A percentile compares a stretch with the other conserved stretches of the same genome.
phyloP scores from a whole-genome alignment of 306 rosid genomes.

The Carpinus viminea region DNA sequence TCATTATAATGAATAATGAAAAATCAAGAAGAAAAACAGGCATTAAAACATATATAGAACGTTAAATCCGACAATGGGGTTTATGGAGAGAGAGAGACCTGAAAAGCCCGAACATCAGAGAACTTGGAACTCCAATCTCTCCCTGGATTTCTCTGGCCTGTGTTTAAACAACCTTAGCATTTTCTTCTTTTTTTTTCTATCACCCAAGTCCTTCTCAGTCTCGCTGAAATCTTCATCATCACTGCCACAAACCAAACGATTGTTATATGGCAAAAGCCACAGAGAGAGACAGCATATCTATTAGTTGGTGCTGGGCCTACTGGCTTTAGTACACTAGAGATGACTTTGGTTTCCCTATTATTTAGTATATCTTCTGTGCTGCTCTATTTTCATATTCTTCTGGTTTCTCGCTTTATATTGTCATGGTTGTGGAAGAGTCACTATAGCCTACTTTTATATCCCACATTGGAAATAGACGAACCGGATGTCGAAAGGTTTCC shows the following conservation, averaged over 20 bases:
- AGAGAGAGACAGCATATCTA: not conserved
- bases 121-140: slow-evolving; percentile 50
- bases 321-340: too few relatives aligned
- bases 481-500: too few relatives aligned
- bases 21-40: not conserved
- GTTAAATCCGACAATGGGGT: not conserved
- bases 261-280: too few relatives aligned
- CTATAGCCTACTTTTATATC: too few relatives aligned
- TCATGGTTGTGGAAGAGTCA: too few relatives aligned
- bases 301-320: not conserved
- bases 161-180: slow-evolving; percentile 15
- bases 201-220: slow-evolving; percentile 29
- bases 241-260: slow-evolving; percentile 18
- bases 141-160: slow-evolving; percentile 31
- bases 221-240: slow-evolving; percentile 29
- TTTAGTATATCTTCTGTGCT: too few relatives aligned
- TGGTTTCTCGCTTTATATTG: too few relatives aligned
- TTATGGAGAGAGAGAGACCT: slow-evolving; percentile 28
- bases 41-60: not conserved
- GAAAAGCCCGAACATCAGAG: slow-evolving; percentile 48
- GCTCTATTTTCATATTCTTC: too few relatives aligned
- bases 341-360: too few relatives aligned
- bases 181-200: slow-evolving; percentile 33
- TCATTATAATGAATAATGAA: not conserved
- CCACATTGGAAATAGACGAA: too few relatives aligned